A percentile compares a stretch with the other conserved stretches of the same genome.
Evolutionary conservation across 768 basidiomycete genomes (phyloP).

Genomic region (Vishniacozyma victoriae): DNA sequence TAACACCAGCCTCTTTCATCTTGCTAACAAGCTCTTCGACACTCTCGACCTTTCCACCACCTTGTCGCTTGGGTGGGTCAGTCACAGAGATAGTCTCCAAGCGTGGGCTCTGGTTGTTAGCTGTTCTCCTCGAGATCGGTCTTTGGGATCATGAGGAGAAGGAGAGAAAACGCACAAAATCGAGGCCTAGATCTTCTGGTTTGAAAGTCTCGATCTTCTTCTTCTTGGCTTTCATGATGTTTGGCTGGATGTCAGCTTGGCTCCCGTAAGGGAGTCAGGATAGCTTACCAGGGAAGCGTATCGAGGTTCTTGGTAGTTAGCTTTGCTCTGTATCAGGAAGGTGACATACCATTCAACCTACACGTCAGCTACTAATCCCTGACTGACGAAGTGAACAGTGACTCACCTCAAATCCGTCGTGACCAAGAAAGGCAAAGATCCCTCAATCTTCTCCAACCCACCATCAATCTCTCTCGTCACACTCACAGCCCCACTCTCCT

Average conservation of each 20-base stretch:
- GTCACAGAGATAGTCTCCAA: constrained; percentile 80
- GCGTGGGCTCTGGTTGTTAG: constrained; percentile 56
- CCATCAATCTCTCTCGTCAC: constrained; percentile 93
- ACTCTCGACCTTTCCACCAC: constrained; percentile 78
- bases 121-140: not conserved
- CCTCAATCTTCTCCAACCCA: constrained; percentile 74
- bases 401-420: constrained; percentile 87
- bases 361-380: not conserved
- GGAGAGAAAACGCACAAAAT: constrained; percentile 52
- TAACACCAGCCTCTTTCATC: constrained; percentile 75
- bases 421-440: constrained; percentile 72
- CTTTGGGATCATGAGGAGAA: not conserved
- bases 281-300: constrained; percentile 71
- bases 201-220: constrained; percentile 83
- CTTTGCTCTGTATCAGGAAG: not conserved
- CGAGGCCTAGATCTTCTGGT: constrained; percentile 71
- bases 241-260: constrained; percentile 30
- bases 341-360: constrained; percentile 64
- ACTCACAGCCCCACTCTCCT: constrained; percentile 59
- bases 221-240: constrained; percentile 73
- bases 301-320: constrained; percentile 66
- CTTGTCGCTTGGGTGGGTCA: constrained; percentile 83
- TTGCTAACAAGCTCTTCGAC: constrained; percentile 86
- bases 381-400: not conserved
- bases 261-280: not conserved